Percentiles rank a stretch among this genome's conserved stretches.
These are phyloP conservation scores for Phaseolus coccineus DNA, from an alignment of 331 rosid species.

Conservation along the genomic window DNA sequence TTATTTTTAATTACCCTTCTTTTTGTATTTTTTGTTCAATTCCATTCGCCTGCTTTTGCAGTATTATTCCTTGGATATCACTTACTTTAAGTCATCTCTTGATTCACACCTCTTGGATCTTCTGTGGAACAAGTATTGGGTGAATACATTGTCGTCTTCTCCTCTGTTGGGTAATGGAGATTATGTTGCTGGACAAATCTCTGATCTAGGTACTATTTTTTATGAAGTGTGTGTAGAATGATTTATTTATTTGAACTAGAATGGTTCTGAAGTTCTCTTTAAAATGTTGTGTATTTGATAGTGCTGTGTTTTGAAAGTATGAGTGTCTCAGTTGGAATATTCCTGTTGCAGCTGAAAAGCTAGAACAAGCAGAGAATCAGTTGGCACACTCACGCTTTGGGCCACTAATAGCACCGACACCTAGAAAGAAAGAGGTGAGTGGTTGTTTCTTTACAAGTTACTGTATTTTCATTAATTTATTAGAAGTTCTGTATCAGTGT, in stretches of 20 bases:
- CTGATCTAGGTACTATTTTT: slow-evolving; percentile 74
- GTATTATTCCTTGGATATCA: slow-evolving; percentile 94
- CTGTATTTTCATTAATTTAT: not conserved
- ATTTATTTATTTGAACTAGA: not conserved
- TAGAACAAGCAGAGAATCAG: slow-evolving; percentile 95
- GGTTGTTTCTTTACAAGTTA: slow-evolving; percentile 7
- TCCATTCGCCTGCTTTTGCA: slow-evolving; percentile 55
- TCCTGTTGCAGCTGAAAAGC: slow-evolving; percentile 84
- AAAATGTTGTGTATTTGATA: not conserved
- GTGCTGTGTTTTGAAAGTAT: not conserved
- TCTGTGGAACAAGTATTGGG: slow-evolving; percentile 97
- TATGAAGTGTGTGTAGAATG: not conserved
- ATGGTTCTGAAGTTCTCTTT: slow-evolving; percentile 7
- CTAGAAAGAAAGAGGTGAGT: slow-evolving; percentile 88
- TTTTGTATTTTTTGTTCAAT: slow-evolving; percentile 13
- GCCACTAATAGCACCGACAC: slow-evolving; percentile 70
- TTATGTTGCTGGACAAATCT: slow-evolving; percentile 94
- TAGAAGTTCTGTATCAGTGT: not conserved
- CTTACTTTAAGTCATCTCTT: slow-evolving; percentile 92
- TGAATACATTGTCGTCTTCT: slow-evolving; percentile 91
- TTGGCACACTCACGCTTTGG: slow-evolving; percentile 91
- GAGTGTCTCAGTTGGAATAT: slow-evolving; percentile 18
- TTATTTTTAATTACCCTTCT: too few relatives aligned
- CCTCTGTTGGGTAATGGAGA: slow-evolving; percentile 95
- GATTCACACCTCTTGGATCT: slow-evolving; percentile 93